phyloP scores from a whole-genome alignment of 768 basidiomycete genomes.

The Lentinus tigrinus region DNA sequence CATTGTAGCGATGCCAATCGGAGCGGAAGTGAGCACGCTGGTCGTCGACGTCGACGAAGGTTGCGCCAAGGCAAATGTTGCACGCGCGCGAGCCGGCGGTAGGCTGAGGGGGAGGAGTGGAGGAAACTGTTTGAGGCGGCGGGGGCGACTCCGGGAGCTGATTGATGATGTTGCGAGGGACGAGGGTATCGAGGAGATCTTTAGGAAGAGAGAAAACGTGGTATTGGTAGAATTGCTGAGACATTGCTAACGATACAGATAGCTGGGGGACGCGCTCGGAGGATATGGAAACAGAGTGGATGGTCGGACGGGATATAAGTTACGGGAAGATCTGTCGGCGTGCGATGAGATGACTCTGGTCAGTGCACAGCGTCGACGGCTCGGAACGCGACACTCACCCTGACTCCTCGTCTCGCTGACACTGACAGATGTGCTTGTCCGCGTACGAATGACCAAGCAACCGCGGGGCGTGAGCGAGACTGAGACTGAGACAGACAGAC shows the following conservation, averaged over 20 bases:
- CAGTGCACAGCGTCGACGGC: conserved; percentile 5
- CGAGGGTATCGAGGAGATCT: conserved; percentile 67
- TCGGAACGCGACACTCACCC: conserved; percentile 12
- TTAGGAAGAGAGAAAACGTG: conserved; percentile 73
- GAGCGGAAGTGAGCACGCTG: conserved; percentile 87
- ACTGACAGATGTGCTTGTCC: neutral
- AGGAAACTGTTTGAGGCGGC: conserved; percentile 29
- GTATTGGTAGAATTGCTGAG: conserved; percentile 34
- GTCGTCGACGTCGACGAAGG: conserved; percentile 74
- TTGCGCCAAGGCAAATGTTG: conserved; percentile 66
- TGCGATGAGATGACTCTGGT: conserved; percentile 12
- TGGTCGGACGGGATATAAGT: neutral
- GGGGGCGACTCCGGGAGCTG: conserved; percentile 32
- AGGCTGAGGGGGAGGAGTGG: conserved; percentile 28
- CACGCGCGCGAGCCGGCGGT: conserved; percentile 55
- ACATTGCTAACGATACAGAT: conserved; percentile 12
- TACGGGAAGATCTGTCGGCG: neutral
- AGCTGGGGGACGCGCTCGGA: neutral
- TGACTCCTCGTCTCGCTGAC: neutral
- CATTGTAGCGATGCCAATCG: conserved; percentile 99
- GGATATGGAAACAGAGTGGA: neutral
- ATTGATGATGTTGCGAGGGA: conserved; percentile 60
- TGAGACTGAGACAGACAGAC: neutral
- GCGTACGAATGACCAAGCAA: neutral
- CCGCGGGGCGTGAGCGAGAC: neutral